Evolutionary conservation across 2,329 filamentous ascomycete genomes (phyloP).

Genomic region (Epichloe elymi): DNA sequence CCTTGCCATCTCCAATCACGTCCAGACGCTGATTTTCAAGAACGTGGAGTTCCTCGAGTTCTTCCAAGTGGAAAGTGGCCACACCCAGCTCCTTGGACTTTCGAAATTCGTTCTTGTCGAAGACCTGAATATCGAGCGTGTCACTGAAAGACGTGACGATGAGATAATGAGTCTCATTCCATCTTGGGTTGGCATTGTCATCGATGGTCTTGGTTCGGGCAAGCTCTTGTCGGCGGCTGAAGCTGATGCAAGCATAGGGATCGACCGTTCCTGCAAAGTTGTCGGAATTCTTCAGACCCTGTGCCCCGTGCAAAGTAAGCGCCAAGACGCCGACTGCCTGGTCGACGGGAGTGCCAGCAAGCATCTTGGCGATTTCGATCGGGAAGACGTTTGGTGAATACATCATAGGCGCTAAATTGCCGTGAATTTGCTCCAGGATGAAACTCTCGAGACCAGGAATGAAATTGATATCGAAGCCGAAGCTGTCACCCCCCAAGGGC

Average conservation of each 20-base stretch:
- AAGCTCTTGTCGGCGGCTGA: slow-evolving; percentile 71
- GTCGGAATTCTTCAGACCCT: slow-evolving; percentile 88
- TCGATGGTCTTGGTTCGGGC: slow-evolving; percentile 80
- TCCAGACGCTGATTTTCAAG: slow-evolving; percentile 79
- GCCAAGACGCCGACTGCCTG: slow-evolving; percentile 91
- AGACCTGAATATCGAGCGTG: slow-evolving; percentile 69
- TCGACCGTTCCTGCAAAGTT: slow-evolving; percentile 86
- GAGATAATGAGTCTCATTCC: slow-evolving; percentile 95
- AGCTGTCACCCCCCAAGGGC: slow-evolving; percentile 89
- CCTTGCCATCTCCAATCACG: slow-evolving; percentile 70
- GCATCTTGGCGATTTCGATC: slow-evolving; percentile 96
- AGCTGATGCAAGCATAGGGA: slow-evolving; percentile 72
- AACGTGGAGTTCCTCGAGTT: slow-evolving; percentile 61
- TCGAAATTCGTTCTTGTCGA: slow-evolving; percentile 88
- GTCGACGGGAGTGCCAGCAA: slow-evolving; percentile 85
- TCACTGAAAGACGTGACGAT: slow-evolving; percentile 89
- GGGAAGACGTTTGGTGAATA: slow-evolving; percentile 96
- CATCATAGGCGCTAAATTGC: slow-evolving; percentile 92
- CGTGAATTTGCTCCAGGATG: slow-evolving; percentile 92
- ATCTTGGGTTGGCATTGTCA: slow-evolving; percentile 75
- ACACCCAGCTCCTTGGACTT: slow-evolving; percentile 93
- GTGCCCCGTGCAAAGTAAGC: slow-evolving; percentile 78
- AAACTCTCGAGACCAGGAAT: slow-evolving; percentile 88
- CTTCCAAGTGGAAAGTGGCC: slow-evolving; percentile 74
- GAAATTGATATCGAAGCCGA: slow-evolving; percentile 98